phyloP scores from a whole-genome alignment of 163 green algal genomes.

The Smithsoniella earleae region DNA sequence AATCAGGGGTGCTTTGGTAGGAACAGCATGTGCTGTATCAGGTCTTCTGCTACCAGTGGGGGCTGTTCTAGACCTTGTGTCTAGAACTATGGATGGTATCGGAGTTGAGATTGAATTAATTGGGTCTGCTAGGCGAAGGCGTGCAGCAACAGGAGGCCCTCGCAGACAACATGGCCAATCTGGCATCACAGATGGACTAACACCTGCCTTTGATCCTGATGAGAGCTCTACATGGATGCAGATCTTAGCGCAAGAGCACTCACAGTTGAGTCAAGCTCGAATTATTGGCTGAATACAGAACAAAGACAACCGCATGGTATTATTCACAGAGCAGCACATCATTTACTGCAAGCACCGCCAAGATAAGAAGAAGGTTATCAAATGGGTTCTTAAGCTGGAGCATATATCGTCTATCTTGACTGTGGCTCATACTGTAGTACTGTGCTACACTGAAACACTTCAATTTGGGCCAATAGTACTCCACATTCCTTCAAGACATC shows the following conservation, averaged over 20 bases:
- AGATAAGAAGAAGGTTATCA: neutral
- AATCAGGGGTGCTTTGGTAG: neutral
- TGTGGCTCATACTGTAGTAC: conserved; percentile 14
- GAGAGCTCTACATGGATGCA: neutral
- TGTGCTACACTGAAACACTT: neutral
- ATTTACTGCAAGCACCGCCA: neutral
- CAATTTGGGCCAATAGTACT: neutral
- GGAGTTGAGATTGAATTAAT: conserved; percentile 18
- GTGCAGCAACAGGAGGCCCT: neutral
- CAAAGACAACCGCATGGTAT: neutral
- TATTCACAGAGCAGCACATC: neutral
- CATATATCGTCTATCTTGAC: conserved; percentile 27
- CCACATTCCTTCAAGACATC: neutral
- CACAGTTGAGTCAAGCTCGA: neutral
- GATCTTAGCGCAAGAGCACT: neutral
- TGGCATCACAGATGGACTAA: neutral
- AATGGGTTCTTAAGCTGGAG: conserved; percentile 9
- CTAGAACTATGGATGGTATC: conserved; percentile 20
- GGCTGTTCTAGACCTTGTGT: neutral
- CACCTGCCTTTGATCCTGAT: neutral
- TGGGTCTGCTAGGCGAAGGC: neutral
- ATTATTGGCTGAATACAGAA: conserved; percentile 15
- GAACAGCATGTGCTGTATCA: conserved; percentile 5
- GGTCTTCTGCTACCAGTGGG: conserved; percentile 5
- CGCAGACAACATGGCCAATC: neutral